Evolutionary conservation across 805 yeast genomes (phyloP), one percentile per base, ranked within the genome.

Genomic region (Candida broadrunensis): DNA sequence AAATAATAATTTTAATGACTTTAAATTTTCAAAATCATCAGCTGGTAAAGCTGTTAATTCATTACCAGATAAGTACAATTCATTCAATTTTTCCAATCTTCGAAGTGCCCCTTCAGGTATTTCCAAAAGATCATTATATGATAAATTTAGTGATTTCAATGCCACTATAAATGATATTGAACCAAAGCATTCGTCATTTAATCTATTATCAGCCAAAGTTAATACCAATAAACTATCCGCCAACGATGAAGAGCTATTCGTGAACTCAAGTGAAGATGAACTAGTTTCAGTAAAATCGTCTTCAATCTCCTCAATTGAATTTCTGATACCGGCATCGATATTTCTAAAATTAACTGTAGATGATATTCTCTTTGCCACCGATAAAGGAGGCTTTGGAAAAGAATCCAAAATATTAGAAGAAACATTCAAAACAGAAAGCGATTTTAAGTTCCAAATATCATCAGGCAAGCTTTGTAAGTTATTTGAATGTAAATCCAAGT

Each of bases 91-190:
- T 1, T 71, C 63, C 45, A 87, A 65, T 33, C 82, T 72, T 23
- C 78, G 62, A 11, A 87, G 56, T 2, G 81, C 78, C n/a, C 95
- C 88, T 15, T 70, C 61, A 0, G 97, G 95, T 20, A 91, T 78
- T 50, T 91, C 98, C 26, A 83, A 65, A 24, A 93, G 61, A 47
- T 83, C 90, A 54, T 93, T 93, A 60, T 91, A 91, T 0, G 96
- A 80, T 41, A 93, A 60, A 51, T 91, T 89, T 50, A 93, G 67
- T 1, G 74, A 58, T 43, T 75, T 77, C 47, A 93, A 62, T 37
- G 81, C 77, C 1, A 66, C 56, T 46, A 87, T 74, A 36, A 73
- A 63, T 5, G 86, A 75, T 24, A 93, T 66, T 3, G 78, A 71
- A 39, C 83, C 84, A 62, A 90, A 82, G 44, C 83, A 78, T 5